Conservation (phyloP, 2,329 filamentous ascomycete genomes). For the Epichloe typhina region DNA sequence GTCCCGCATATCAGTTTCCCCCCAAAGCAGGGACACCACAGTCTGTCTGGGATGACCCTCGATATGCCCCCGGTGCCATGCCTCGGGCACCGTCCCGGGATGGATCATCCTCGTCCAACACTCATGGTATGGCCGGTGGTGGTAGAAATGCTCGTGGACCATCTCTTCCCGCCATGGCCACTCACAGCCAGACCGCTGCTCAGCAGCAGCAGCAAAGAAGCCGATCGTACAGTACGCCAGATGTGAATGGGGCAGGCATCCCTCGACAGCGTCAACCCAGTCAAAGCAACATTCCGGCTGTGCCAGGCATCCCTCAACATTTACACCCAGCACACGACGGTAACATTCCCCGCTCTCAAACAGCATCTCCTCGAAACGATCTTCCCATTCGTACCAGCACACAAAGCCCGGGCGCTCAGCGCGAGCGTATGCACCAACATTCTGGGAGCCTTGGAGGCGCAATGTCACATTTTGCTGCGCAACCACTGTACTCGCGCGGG, state of each 20-base stretch:
- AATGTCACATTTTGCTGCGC: slow-evolving; percentile 43
- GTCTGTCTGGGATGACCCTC: slow-evolving; percentile 59
- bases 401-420: slow-evolving; percentile 56
- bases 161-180: slow-evolving; percentile 61
- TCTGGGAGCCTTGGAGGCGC: slow-evolving; percentile 35
- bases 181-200: slow-evolving; percentile 38
- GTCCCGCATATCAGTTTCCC: slow-evolving; percentile 56
- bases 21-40: slow-evolving; percentile 57
- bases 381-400: slow-evolving; percentile 55
- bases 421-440: slow-evolving; percentile 41
- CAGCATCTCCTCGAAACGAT: slow-evolving; percentile 60
- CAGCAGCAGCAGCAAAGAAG: slow-evolving; percentile 55
- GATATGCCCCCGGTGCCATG: slow-evolving; percentile 82
- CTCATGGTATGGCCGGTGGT: slow-evolving; percentile 48
- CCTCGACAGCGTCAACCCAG: slow-evolving; percentile 43
- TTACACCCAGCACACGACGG: slow-evolving; percentile 47
- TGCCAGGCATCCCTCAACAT: slow-evolving; percentile 65
- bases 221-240: slow-evolving; percentile 87
- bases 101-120: slow-evolving; percentile 51
- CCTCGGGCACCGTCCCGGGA: slow-evolving; percentile 70
- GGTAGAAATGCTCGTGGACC: slow-evolving; percentile 60
- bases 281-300: slow-evolving; percentile 48
- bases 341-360: slow-evolving; percentile 64
- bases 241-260: slow-evolving; percentile 63
- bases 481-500: slow-evolving; percentile 39